Evolutionary conservation across 768 basidiomycete species (phyloP), one percentile per base, ranked within the genome.

Genomic region (Strobilomyces echinocephalus): DNA sequence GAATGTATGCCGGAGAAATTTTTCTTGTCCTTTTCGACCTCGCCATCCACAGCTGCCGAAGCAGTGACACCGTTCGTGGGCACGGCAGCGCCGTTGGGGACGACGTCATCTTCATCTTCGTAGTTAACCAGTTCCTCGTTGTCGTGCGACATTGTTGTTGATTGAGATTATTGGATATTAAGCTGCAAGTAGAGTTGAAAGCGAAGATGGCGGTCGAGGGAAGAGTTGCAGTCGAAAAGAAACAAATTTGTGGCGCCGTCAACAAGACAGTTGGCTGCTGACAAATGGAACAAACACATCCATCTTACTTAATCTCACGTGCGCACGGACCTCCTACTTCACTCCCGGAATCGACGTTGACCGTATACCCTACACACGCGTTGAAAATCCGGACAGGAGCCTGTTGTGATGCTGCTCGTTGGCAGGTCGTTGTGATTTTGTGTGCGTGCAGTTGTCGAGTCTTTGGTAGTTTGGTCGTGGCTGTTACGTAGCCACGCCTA

Each of bases 1-100:
- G 95, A 95, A 78, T 99, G 97, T 65, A 99, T 97, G 30, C 97
- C 97, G 56, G 97, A 95, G 68, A 95, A 97, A 72, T 95, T 97
- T 83, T 95, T 95, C 80, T 93, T 92, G 63, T 91, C 89, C 73
- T 89, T 91, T 58, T 81, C 84, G 55, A 75, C 83, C 42, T 72
- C 79, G 21, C 79, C 78, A 53, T 75, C 79, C 42, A 73, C 72
- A 36, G 76, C 72, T 41, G 74, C 68, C 53, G 74, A 69, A 38
- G 73, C 71, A 55, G 77, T 76, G 49, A 78, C 81, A 53, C 79
- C 80, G 30, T 78, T 69, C 28, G 74, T 72, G 33, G 80, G 65
- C 35, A 73, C 74, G 30, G 76, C 69, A 41, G 74, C 73, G 54
- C 82, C 81, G 54, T 78, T 84, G 49, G 87, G 78, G 53, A 84